Conservation (phyloP, 805 yeast species). For the Metschnikowia gelsemii region DNA sequence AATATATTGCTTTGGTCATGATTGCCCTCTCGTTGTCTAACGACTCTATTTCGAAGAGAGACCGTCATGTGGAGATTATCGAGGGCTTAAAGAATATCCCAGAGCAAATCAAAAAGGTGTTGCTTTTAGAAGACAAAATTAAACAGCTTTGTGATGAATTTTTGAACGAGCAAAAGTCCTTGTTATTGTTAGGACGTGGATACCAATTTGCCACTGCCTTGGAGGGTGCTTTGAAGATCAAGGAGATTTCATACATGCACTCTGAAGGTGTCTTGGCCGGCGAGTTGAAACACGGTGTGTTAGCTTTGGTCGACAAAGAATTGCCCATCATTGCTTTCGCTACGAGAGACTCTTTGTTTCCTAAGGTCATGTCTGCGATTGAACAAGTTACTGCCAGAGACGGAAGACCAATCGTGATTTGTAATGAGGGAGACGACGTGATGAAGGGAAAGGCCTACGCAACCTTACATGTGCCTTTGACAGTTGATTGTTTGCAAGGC, state of each 20-base stretch:
- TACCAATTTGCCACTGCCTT: slow-evolving; percentile 95
- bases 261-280: slow-evolving; percentile 99
- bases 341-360: slow-evolving; percentile 93
- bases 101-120: slow-evolving; percentile 75
- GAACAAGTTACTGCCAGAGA: slow-evolving; percentile 97
- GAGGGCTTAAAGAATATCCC: slow-evolving; percentile 84
- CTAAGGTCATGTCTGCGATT: slow-evolving; percentile 92
- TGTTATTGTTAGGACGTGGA: slow-evolving; percentile 93
- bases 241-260: slow-evolving; percentile 98
- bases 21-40: slow-evolving; percentile 92
- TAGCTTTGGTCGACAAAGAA: slow-evolving; percentile 92
- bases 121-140: slow-evolving; percentile 70
- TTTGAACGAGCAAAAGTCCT: slow-evolving; percentile 78
- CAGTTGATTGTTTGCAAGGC: slow-evolving; percentile 98
- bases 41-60: slow-evolving; percentile 73
- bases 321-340: slow-evolving; percentile 95
- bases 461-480: slow-evolving; percentile 85
- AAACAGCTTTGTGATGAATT: slow-evolving; percentile 70
- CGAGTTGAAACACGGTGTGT: slow-evolving; percentile 96
- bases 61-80: slow-evolving; percentile 82
- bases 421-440: slow-evolving; percentile 76
- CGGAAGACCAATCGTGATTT: slow-evolving; percentile 92
- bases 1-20: slow-evolving; percentile 95
- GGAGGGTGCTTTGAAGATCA: slow-evolving; percentile 97
- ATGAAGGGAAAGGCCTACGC: slow-evolving; percentile 59